Percentiles rank a stretch among this genome's conserved stretches.
phyloP scores from a whole-genome alignment of 208 protist species.

The Balamuthia mandrillaris region DNA sequence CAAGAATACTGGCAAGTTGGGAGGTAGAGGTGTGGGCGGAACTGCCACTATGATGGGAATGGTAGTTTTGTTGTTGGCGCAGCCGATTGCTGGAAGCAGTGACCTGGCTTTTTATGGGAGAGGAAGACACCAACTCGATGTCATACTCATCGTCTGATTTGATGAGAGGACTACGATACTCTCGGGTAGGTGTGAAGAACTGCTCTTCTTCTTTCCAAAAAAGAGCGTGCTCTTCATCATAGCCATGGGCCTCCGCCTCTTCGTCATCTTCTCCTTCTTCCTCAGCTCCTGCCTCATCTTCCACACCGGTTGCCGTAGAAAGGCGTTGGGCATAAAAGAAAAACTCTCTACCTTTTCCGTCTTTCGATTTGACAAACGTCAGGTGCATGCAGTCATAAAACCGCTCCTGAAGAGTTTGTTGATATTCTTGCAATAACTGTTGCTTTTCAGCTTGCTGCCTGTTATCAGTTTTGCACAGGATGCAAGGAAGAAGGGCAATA shows the following conservation, averaged over 20 bases:
- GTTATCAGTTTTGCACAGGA: too few relatives aligned
- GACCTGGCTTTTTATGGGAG: background rate
- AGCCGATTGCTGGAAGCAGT: background rate
- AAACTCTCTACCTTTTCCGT: background rate
- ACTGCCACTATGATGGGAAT: conserved; percentile 6
- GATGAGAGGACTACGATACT: too few relatives aligned
- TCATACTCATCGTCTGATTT: too few relatives aligned
- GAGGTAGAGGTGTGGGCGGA: background rate
- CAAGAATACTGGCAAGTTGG: background rate
- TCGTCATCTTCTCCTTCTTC: conserved; percentile 1
- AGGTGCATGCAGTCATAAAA: background rate
- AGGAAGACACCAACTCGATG: too few relatives aligned
- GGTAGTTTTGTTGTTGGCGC: background rate
- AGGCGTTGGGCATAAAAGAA: background rate
- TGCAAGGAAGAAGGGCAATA: too few relatives aligned
- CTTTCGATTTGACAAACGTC: background rate
- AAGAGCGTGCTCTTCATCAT: background rate
- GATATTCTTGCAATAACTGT: too few relatives aligned
- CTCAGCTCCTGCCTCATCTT: background rate
- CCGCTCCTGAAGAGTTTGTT: too few relatives aligned
- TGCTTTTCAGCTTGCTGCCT: too few relatives aligned
- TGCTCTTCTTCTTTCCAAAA: conserved; percentile 37
- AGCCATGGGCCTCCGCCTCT: background rate
- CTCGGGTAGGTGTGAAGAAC: background rate
- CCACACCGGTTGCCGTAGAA: background rate